Evolutionary conservation across 257 asterid genomes (phyloP), one percentile per base, ranked within the genome.

Genomic region (Orobanche coerulescens): DNA sequence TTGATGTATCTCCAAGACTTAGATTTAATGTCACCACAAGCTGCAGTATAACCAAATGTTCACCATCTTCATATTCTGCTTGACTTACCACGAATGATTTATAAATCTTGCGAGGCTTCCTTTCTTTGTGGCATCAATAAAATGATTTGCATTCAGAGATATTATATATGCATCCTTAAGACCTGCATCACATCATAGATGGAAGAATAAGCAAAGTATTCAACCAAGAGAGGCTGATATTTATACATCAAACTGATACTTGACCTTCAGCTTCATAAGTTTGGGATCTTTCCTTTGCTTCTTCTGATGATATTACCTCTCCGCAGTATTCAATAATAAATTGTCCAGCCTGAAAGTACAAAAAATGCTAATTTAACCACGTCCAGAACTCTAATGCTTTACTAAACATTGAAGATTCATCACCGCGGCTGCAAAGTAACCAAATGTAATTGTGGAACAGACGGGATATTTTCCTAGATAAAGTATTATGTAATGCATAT

Each of bases 51-150:
- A 39, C 49, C 28, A 39, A 37, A 33, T 25, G 61, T 75, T 49
- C 55, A 58, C 24, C 16, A 42, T 62, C 39, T 66, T 53, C 43
- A 7, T 33, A 18, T n/a, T 40, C 58, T 59, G 39, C 36, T 64
- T 44, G 51, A 69, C 81, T 78, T 77, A 88, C 98, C 98, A 91
- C 2, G 98, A 88, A 79, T 91, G 98, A 69, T 91, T 91, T 66
- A 91, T 82, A 59, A 91, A 91, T 71, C 96, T 85, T 8, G 98
- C 94, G 34, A 91, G 71, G 79, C 83, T 85, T 66, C 98, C 96
- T 77, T 82, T 91, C 66, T 72, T 80, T 25, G 96, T 88, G 28
- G 96, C 96, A 71, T 88, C 98, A 37, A 88, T 86, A 49, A 61
- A 86, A 67, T 75, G 75, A 76, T 82, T 85, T 22, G 94, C 77